phyloP scores from a whole-genome alignment of 2,329 filamentous ascomycete genomes.

The Monascus ruber region DNA sequence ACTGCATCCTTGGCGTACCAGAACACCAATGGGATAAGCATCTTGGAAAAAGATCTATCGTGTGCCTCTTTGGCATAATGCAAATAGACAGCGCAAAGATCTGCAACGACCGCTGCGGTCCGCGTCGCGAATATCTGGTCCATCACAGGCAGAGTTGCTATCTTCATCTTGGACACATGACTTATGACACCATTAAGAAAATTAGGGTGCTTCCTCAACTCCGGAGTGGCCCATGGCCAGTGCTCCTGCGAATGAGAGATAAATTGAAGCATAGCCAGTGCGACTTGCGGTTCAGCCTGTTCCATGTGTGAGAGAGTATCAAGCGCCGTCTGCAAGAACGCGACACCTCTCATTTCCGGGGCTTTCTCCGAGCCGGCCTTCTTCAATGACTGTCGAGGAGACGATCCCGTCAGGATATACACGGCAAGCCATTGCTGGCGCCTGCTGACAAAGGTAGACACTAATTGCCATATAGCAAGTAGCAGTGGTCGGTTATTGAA shows the following conservation, averaged over 20 bases:
- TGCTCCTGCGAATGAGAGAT: constrained; percentile 80
- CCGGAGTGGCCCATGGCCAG: constrained; percentile 88
- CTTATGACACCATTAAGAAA: constrained; percentile 63
- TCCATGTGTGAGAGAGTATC: constrained; percentile 56
- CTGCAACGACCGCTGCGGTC: constrained; percentile 71
- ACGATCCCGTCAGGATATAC: constrained; percentile 78
- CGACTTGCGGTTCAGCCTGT: constrained; percentile 52
- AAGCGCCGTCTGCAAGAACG: constrained; percentile 65
- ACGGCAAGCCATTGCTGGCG: constrained; percentile 95
- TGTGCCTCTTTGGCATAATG: constrained; percentile 73
- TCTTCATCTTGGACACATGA: constrained; percentile 53
- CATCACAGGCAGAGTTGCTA: constrained; percentile 37
- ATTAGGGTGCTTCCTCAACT: constrained; percentile 58
- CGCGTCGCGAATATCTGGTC: constrained; percentile 49
- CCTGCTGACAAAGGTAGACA: constrained; percentile 75
- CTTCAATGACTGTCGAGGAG: constrained; percentile 63
- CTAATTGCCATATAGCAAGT: constrained; percentile 67
- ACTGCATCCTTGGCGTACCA: constrained; percentile 74
- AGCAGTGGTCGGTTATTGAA: constrained; percentile 55
- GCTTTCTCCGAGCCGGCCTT: constrained; percentile 37
- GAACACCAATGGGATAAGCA: constrained; percentile 60
- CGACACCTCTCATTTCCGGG: constrained; percentile 42
- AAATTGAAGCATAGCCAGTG: constrained; percentile 72
- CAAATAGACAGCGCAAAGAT: constrained; percentile 82
- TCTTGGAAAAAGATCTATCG: constrained; percentile 55